These are phyloP conservation scores for Lachancea meyersii DNA, from an alignment of 805 yeast genomes.

Conservation along the genomic window DNA sequence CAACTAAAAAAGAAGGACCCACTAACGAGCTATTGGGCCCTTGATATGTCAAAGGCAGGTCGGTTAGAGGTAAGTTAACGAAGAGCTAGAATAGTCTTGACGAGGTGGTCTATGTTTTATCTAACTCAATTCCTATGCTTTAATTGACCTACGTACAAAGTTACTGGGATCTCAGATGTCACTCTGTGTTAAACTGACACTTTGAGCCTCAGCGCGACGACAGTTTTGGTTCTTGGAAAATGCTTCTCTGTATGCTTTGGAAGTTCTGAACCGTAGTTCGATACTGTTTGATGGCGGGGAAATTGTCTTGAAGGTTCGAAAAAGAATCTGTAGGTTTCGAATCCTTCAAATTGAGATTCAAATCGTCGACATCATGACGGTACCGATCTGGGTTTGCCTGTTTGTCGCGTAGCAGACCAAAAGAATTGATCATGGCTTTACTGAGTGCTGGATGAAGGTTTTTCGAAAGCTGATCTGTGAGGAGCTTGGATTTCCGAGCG, in stretches of 20 bases:
- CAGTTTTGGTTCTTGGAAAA: neutral
- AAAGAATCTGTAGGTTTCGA: neutral
- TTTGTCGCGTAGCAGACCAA: slow-evolving; percentile 19
- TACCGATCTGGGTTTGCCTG: slow-evolving; percentile 5
- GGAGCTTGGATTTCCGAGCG: slow-evolving; percentile 12
- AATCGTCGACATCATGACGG: slow-evolving; percentile 9
- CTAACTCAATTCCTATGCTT: too few relatives aligned
- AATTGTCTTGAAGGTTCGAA: neutral
- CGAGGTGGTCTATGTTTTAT: too few relatives aligned
- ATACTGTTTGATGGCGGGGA: slow-evolving; percentile 1
- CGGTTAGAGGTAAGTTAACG: neutral
- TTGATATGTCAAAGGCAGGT: neutral
- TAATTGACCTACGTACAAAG: too few relatives aligned
- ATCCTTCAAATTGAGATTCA: slow-evolving; percentile 1
- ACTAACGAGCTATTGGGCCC: slow-evolving; percentile 2
- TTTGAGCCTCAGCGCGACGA: too few relatives aligned
- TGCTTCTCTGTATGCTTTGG: neutral
- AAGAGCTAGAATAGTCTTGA: too few relatives aligned
- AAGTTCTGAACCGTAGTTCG: neutral
- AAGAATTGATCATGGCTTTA: slow-evolving; percentile 25
- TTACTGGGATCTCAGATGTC: too few relatives aligned
- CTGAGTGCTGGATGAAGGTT: slow-evolving; percentile 27
- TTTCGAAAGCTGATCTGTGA: slow-evolving; percentile 19
- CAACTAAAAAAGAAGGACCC: neutral
- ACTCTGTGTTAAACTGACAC: too few relatives aligned